Evolutionary conservation across 805 yeast genomes (phyloP), one percentile per base, ranked within the genome.

Genomic region (Diddensiella caesifluorescens): DNA sequence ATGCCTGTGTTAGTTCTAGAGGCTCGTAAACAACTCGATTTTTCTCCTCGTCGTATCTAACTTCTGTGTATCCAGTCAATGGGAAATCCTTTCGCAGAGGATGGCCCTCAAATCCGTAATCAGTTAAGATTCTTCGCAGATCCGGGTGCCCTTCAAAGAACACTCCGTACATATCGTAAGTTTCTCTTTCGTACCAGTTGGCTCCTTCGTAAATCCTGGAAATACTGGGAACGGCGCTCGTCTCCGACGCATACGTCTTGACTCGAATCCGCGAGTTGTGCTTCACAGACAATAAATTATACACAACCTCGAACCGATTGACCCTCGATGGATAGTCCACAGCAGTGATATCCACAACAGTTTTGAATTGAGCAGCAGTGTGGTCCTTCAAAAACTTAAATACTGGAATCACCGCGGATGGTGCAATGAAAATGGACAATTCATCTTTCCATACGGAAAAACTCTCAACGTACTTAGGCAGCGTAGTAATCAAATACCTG

Each of bases 11-110:
- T 62, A 86, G 73, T 69, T 86, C 95, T 59, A 86, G 73, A 31
- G 95, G 95, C 66, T 84, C 95, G 64, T 86, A 86, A 15, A 86
- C 85, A 43, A 86, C 79, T 62, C 95, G 77, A 72, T 85, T 79
- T 74, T 86, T 86, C 65, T 86, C 95, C 62, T 85, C 87, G 64
- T 86, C 95, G 66, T 84, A 86, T 60, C 89, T 76, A 30, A 85
- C 86, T 69, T 86, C 95, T 36, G 92, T 84, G 68, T 84, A 86
- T 43, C 95, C 95, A 30, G 92, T 83, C 32, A 90, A 80, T 54
- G 95, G 95, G 82, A 86, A 86, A 65, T 86, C 95, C 64, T 86
- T 86, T 65, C 95, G 77, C 60, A 85, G 73, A 10, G 95, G 95
- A 61, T 85, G 92, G 41, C 95, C 95, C 65, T 84, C 94, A 55